Percentiles rank a stretch among this genome's conserved stretches.
Conservation (phyloP, 2,329 filamentous ascomycete species). For the Gaeumannomyces tritici region DNA sequence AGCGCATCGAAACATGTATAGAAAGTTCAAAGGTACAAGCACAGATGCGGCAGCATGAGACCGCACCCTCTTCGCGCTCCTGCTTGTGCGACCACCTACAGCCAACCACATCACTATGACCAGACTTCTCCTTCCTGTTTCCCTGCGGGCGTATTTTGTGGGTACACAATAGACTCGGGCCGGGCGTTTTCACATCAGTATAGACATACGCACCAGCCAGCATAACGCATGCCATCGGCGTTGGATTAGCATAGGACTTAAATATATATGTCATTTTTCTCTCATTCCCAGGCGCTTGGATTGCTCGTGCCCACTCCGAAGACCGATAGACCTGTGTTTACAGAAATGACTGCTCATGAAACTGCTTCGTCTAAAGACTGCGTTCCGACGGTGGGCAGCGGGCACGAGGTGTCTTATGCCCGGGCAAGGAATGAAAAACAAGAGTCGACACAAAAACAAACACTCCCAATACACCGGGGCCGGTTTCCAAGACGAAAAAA, state of each 20-base stretch:
- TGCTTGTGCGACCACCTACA: background rate
- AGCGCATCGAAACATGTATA: conserved; percentile 73
- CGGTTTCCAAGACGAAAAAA: background rate
- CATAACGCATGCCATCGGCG: background rate
- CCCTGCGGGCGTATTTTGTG: background rate
- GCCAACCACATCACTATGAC: background rate
- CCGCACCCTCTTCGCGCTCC: background rate
- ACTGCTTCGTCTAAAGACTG: background rate
- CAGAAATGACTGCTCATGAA: background rate
- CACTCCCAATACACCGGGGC: background rate
- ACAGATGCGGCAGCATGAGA: background rate
- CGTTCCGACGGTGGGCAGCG: background rate
- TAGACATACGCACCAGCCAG: background rate
- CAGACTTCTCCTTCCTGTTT: background rate
- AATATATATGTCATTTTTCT: background rate
- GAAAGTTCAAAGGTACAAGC: conserved; percentile 34
- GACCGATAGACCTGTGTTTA: no score
- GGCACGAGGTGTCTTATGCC: background rate
- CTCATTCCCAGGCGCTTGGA: background rate
- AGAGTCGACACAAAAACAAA: background rate
- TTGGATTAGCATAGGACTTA: background rate
- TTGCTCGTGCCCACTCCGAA: background rate
- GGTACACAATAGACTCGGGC: conserved; percentile 4
- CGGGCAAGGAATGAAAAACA: background rate
- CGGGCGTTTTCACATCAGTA: conserved; percentile 1